Conservation (phyloP, 768 basidiomycete species). For the Termitomyces bulborhizus region DNA sequence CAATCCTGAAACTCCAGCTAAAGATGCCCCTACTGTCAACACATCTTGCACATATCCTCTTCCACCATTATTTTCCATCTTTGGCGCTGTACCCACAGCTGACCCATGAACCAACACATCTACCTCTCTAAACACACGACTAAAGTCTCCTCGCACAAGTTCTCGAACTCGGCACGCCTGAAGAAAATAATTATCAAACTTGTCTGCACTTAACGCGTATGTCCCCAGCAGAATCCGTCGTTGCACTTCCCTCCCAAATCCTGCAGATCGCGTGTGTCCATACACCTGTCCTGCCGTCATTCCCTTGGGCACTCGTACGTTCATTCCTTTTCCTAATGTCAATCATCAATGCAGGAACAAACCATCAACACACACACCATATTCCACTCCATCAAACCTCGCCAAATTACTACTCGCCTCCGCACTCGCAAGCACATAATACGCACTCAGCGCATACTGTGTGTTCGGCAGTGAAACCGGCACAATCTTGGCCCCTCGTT, state of each 20-base stretch:
- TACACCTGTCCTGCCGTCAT: slow-evolving; percentile 45
- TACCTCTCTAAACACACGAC: slow-evolving; percentile 61
- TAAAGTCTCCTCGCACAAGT: slow-evolving; percentile 68
- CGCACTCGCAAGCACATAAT: slow-evolving; percentile 93
- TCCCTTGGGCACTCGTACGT: no score
- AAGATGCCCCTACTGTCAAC: slow-evolving; percentile 84
- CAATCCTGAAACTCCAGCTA: slow-evolving; percentile 84
- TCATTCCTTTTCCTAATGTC: slow-evolving; percentile 34
- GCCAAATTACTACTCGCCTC: slow-evolving; percentile 93
- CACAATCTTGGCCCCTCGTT: slow-evolving; percentile 58
- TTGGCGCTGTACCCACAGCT: slow-evolving; percentile 80
- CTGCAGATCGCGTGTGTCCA: slow-evolving; percentile 56
- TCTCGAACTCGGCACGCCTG: slow-evolving; percentile 83
- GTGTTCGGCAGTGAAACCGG: slow-evolving; percentile 69
- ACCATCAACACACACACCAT: slow-evolving; percentile 50
- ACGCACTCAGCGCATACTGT: slow-evolving; percentile 78
- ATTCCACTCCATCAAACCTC: slow-evolving; percentile 83
- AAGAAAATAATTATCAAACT: slow-evolving; percentile 96
- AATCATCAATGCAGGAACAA: not conserved
- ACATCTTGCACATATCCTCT: slow-evolving; percentile 85
- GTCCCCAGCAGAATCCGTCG: slow-evolving; percentile 87
- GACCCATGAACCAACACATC: slow-evolving; percentile 87
- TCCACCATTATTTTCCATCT: slow-evolving; percentile 22
- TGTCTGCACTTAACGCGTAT: slow-evolving; percentile 86
- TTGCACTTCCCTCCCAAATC: slow-evolving; percentile 82